Base-by-base conservation (phyloP, 2,329 filamentous ascomycete species). In the Aureobasidium sp. region DNA sequence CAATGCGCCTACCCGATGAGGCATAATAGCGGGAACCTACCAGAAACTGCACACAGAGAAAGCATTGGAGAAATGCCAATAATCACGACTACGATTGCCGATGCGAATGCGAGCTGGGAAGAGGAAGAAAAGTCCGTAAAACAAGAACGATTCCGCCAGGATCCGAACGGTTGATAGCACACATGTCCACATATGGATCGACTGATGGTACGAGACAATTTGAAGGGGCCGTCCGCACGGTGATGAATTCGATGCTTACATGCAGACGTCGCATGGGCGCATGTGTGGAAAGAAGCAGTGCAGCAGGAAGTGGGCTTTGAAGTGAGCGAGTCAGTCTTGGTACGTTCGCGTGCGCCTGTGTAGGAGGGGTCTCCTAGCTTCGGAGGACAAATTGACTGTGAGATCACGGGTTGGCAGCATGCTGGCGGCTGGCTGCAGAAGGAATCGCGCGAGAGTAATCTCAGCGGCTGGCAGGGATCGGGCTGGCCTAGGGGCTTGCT, bases 401-500 rank as follows among this genome's bases (percentile, higher is more conserved):
- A 56, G 52, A 36, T 43, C 52, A 55, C 51, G 12, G 32, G 17
- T 52, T 37, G 32, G 32, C 20, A n/a, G 50, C 43, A 15, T 37
- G 36, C 52, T 55, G 52, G 52, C 52, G 39, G 52, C 52, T 44
- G 52, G 52, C 39, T 56, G 52, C 52, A 56, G 27, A 15, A 15
- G 27, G 17, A 46, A 24, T 46, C 27, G 53, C 24, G 53, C 53
- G 44, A 43, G 24, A 10, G 46, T 26, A 43, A 43, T 27, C 52
- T 37, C 17, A 27, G 53, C 53, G 39, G 53, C 12, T 57, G 26
- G 53, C 53, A 57, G n/a, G 53, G 53, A 36, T 57, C 53, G 53
- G n/a, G 53, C 53, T 46, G 46, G 12, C 26, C 43, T 46, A 26
- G 52, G 39, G 39, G 27, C 27, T 34, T 34, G 39, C 17, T 44